A percentile compares a stretch with the other conserved stretches of the same genome.
Conservation (phyloP, 495 filamentous ascomycete genomes). For the Talaromyces adpressus region DNA sequence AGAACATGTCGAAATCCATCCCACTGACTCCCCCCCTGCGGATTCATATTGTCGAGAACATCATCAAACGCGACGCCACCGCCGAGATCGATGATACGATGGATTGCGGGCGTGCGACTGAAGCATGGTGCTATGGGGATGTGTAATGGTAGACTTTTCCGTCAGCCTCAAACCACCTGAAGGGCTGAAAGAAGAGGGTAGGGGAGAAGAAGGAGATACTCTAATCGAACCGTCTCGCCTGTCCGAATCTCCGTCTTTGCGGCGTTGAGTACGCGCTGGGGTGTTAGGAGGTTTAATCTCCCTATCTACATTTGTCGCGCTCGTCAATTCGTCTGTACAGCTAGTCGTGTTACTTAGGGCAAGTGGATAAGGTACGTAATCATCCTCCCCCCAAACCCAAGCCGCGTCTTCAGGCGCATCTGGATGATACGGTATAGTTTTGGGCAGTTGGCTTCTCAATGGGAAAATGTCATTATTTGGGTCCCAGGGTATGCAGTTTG, state of each 20-base stretch:
- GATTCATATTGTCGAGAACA: slow-evolving; percentile 55
- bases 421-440: slow-evolving; percentile 6
- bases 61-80: slow-evolving; percentile 49
- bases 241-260: slow-evolving; percentile 44
- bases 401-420: slow-evolving; percentile 43
- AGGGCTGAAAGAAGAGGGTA: too few relatives aligned
- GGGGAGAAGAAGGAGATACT: slow-evolving; percentile 24
- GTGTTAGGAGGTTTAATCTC: slow-evolving; percentile 9
- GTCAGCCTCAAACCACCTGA: not conserved
- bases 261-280: slow-evolving; percentile 39
- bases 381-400: slow-evolving; percentile 60
- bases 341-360: too few relatives aligned
- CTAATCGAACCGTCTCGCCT: slow-evolving; percentile 44
- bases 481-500: not conserved
- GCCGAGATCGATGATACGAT: slow-evolving; percentile 40
- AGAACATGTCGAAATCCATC: slow-evolving; percentile 61
- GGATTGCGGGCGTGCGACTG: slow-evolving; percentile 42
- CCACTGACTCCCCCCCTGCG: slow-evolving; percentile 69
- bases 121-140: slow-evolving; percentile 44
- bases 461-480: not conserved
- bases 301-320: not conserved
- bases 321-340: too few relatives aligned
- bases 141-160: slow-evolving; percentile 45
- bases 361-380: slow-evolving; percentile 44
- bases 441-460: not conserved